Evolutionary conservation across 352 stramenopile genomes (phyloP), one percentile per base, ranked within the genome.

Genomic region (Globisporangium paroecandrum): DNA sequence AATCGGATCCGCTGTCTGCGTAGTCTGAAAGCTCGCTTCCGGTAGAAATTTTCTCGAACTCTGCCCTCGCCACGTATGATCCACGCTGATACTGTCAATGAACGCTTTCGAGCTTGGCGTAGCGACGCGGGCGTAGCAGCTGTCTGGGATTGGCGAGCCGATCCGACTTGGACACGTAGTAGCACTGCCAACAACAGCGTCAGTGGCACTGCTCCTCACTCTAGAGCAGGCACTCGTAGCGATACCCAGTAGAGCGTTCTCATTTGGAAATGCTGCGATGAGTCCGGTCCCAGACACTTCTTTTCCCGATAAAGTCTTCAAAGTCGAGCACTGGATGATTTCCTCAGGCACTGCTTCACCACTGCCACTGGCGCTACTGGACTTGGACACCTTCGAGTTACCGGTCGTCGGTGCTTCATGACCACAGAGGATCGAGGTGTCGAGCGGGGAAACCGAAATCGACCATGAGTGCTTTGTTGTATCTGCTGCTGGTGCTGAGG

Each of bases 91-190:
- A 1, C n/a, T 60, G 49, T 66, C 24, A 25, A 66, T 66, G 18
- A 66, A 66, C 18, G 20, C 10, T 41, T 27, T 58, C 7, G 51
- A 38, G 24, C 32, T 54, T 27, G 36, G 13, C 13, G 32, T 41
- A 6, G 62, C 62, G 8, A 66, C 20, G 13, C 62, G 62, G 53
- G 36, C 34, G 51, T 54, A 66, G 24, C 62, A 66, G 29, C n/a
- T 27, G 0, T 29, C 18, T 47, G 41, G 22, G 3, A 32, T 27
- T 29, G 18, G 13, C 55, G 55, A 61, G 29, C 13, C 10, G 46
- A 58, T 18, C 20, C 38, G 25, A 18, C 18, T 34, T 51, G 4
- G n/a, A 20, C 49, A 43, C 0, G 2, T 51, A 12, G 43, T 24
- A 10, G 43, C 43, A 51, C 43, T 51, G 10, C 43, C 43, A 51